Percentiles rank a stretch among this genome's conserved stretches.
Conservation (phyloP, 164 flowering plant species). For the grape (Vitis vinifera) region DNA sequence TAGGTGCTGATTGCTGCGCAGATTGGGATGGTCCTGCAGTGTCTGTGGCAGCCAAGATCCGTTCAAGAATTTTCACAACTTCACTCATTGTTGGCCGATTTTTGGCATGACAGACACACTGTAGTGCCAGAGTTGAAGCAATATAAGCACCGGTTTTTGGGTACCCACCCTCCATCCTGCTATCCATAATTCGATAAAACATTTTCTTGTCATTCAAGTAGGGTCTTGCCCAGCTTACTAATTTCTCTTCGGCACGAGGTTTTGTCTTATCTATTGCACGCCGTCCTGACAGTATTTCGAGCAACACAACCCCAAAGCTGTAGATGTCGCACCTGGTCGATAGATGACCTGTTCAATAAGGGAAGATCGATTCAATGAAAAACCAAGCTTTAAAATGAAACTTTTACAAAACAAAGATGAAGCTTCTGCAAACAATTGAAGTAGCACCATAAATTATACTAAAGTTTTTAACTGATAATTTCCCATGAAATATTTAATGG, state of each 20-base stretch:
- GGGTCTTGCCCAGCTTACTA: conserved; percentile 65
- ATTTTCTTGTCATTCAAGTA: conserved; percentile 41
- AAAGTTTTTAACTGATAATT: not conserved
- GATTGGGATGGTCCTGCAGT: not conserved
- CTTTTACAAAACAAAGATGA: not conserved
- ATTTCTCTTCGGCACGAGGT: conserved; percentile 43
- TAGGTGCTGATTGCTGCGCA: not conserved
- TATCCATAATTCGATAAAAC: conserved; percentile 49
- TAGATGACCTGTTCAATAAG: conserved; percentile 35
- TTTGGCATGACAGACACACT: conserved; percentile 42
- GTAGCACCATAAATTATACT: not conserved
- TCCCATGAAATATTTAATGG: too few relatives aligned
- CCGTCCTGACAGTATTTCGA: conserved; percentile 66
- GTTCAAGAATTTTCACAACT: conserved; percentile 35
- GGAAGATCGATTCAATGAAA: not conserved
- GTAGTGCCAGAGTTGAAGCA: conserved; percentile 38
- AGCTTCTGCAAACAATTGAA: too few relatives aligned
- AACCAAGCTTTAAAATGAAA: not conserved
- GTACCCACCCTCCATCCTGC: conserved; percentile 50
- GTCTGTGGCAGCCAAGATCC: conserved; percentile 17
- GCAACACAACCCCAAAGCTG: conserved; percentile 71
- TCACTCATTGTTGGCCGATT: conserved; percentile 54
- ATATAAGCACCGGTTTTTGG: conserved; percentile 38
- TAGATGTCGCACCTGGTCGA: conserved; percentile 57
- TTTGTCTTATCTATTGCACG: conserved; percentile 50